Evolutionary conservation across 73 alveolate genomes (phyloP).

Genomic region (Paramecium sexaurelia): DNA sequence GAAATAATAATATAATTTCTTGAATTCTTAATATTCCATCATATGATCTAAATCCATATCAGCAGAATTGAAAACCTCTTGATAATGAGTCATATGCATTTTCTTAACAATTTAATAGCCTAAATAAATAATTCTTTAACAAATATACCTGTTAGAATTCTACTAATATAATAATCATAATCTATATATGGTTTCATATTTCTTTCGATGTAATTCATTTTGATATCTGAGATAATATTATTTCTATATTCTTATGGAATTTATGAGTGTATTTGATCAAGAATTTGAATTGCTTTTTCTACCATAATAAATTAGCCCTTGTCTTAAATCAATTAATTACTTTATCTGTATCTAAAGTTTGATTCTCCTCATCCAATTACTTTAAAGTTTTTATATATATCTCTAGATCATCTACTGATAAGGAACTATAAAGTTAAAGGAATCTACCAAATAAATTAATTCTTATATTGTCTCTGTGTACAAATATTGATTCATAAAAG

Average conservation of each 20-base stretch:
- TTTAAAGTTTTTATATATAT: not conserved
- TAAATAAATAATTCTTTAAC: not conserved
- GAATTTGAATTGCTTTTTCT: not conserved
- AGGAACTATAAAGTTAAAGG: not conserved
- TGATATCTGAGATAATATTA: not conserved
- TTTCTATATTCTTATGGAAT: conserved; percentile 24
- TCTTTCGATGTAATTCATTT: not conserved
- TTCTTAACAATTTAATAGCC: not conserved
- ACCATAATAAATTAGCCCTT: not conserved
- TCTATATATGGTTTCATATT: not conserved
- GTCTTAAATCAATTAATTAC: not conserved
- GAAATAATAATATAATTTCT: conserved; percentile 40
- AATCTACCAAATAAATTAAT: conserved; percentile 50
- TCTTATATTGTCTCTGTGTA: not conserved
- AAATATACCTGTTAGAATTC: not conserved
- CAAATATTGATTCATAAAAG: conserved; percentile 6
- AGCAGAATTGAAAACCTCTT: conserved; percentile 47
- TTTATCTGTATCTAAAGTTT: not conserved
- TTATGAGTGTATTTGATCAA: not conserved
- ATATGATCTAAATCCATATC: conserved; percentile 58
- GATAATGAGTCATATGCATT: not conserved
- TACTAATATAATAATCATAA: not conserved
- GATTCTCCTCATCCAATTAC: not conserved
- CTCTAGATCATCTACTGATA: conserved; percentile 36
- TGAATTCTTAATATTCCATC: conserved; percentile 52